Base-by-base conservation (phyloP, 805 yeast genomes). In the Teunomyces pallodes region DNA sequence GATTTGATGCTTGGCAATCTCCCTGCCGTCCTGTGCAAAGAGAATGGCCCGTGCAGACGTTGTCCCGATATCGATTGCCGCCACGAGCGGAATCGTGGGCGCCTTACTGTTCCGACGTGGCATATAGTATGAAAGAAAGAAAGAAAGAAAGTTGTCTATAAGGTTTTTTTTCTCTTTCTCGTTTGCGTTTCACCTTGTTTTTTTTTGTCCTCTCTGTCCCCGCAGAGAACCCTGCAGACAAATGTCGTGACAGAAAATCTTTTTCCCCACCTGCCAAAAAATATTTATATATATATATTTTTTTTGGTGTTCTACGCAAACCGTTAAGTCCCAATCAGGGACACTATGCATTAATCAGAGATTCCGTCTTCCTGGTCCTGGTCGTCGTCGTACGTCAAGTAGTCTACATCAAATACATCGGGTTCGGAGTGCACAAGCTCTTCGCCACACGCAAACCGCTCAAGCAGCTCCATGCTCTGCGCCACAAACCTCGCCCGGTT, bases 21-120 rank as follows among this genome's bases (percentile, higher is more conserved):
- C 96, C 52, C 76, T 75, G 38, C 96, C 96, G 36, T 74, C 72
- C 53, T 78, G 77, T 59, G 82, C 75, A 70, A 91, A 92, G 43
- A 90, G 75, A 50, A 91, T 91, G 36, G 87, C 91, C 58, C 98
- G 78, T 17, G 96, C 87, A 16, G 96, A 87, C 1, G 96, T 90
- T 26, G 97, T 90, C 35, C 97, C 97, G 42, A 84, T 88, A 66
- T 90, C 97, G 38, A 90, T 83, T 47, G 95, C 81, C 12, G 88
- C 90, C 43, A 88, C 64, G 16, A 73, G 64, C 3, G 77, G 75
- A 36, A 61, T 58, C 46, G 65, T 56, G 4, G 77, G 77, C 7
- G 76, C 74, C 46, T 64, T 67, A 46, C 71, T 65, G 36, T 67
- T 61, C 55, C 78, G 74, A 52, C 78, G 76, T 20, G 71, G 69